phyloP scores from a whole-genome alignment of 805 yeast genomes.

The Saturnispora diversa region DNA sequence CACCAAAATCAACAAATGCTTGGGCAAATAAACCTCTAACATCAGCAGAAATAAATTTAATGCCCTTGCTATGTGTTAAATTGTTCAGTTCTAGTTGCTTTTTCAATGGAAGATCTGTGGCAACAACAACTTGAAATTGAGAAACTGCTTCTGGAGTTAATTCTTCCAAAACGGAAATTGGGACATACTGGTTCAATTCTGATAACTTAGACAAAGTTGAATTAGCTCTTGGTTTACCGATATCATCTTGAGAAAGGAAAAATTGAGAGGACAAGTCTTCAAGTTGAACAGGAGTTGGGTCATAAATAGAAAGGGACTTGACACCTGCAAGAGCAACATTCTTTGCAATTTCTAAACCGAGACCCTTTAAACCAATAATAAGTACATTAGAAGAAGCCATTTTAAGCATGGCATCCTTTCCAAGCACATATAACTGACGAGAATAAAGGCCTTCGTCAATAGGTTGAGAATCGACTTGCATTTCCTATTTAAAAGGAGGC shows the following conservation, averaged over 20 bases:
- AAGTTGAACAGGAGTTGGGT: constrained; percentile 59
- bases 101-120: constrained; percentile 67
- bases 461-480: constrained; percentile 38
- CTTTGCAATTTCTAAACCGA: constrained; percentile 94
- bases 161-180: constrained; percentile 57
- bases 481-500: constrained; percentile 25
- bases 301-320: constrained; percentile 78
- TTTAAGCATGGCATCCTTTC: constrained; percentile 96
- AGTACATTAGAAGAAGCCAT: constrained; percentile 94
- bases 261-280: constrained; percentile 85
- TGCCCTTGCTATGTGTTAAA: constrained; percentile 62
- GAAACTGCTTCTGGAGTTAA: constrained; percentile 47
- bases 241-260: constrained; percentile 60
- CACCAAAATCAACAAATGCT: constrained; percentile 87
- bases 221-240: constrained; percentile 72
- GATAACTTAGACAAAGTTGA: constrained; percentile 61
- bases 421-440: constrained; percentile 91
- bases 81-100: constrained; percentile 69
- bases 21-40: constrained; percentile 83
- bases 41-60: constrained; percentile 76
- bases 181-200: constrained; percentile 87
- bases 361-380: constrained; percentile 81
- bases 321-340: constrained; percentile 97
- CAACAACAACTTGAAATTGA: constrained; percentile 71
- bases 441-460: constrained; percentile 95